phyloP scores from a whole-genome alignment of 2,329 filamentous ascomycete species.

The Ceratocystis colombiana region DNA sequence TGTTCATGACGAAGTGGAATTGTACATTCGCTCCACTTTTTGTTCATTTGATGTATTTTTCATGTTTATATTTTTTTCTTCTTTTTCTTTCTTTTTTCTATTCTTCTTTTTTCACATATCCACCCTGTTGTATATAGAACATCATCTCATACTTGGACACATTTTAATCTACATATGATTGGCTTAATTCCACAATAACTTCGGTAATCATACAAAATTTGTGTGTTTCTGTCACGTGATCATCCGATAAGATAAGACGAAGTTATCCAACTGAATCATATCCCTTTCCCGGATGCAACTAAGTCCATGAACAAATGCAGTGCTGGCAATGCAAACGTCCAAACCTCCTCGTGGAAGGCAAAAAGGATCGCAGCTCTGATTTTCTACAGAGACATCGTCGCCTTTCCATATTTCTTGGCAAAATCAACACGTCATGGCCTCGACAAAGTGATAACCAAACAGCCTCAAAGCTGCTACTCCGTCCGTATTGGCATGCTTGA shows the following conservation, averaged over 20 bases:
- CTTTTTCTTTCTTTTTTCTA: neutral
- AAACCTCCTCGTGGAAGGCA: neutral
- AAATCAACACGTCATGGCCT: conserved; percentile 2
- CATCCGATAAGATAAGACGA: too few species aligned
- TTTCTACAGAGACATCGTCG: neutral
- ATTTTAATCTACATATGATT: neutral
- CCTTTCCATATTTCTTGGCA: neutral
- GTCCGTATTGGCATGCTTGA: neutral
- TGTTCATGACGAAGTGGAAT: neutral
- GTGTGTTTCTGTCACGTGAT: too few species aligned
- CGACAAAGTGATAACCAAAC: neutral
- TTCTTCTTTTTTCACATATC: neutral
- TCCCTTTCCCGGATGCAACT: neutral
- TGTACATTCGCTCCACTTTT: neutral
- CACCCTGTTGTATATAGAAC: too few species aligned
- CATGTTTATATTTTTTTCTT: neutral
- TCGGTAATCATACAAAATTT: too few species aligned
- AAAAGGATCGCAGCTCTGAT: neutral
- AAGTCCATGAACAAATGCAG: neutral
- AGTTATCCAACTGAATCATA: neutral
- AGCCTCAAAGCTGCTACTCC: neutral
- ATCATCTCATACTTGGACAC: too few species aligned
- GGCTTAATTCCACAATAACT: neutral
- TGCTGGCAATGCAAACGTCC: conserved; percentile 3
- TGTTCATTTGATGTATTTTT: neutral